A percentile compares a stretch with the other conserved stretches of the same genome.
These are phyloP conservation scores for Pestalotiopsis sp. DNA, from an alignment of 2,329 filamentous ascomycete species.

Conservation along the genomic window DNA sequence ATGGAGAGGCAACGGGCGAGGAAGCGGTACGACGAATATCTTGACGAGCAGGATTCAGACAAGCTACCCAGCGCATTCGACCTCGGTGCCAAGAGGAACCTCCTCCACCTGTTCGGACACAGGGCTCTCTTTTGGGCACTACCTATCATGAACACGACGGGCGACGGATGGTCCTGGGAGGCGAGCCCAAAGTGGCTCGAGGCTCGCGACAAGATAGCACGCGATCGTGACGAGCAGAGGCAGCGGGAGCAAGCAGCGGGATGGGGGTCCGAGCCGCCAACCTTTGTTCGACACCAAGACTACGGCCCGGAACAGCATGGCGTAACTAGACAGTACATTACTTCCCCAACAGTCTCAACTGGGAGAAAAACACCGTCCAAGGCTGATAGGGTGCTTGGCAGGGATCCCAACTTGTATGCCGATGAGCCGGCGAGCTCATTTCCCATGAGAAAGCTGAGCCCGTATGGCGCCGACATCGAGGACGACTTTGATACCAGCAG, in stretches of 20 bases:
- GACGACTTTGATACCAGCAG: slow-evolving; percentile 36
- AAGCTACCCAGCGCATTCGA: slow-evolving; percentile 94
- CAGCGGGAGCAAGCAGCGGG: slow-evolving; percentile 67
- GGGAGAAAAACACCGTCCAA: slow-evolving; percentile 50
- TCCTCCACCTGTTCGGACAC: slow-evolving; percentile 80
- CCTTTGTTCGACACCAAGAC: slow-evolving; percentile 20
- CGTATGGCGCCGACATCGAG: slow-evolving; percentile 43
- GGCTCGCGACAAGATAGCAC: slow-evolving; percentile 64
- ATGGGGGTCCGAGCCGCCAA: slow-evolving; percentile 54
- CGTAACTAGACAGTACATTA: slow-evolving; percentile 32
- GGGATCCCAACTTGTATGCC: slow-evolving; percentile 57
- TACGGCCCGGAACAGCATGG: slow-evolving; percentile 28
- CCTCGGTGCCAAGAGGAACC: slow-evolving; percentile 78
- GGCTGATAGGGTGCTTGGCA: slow-evolving; percentile 59
- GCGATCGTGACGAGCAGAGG: slow-evolving; percentile 61
- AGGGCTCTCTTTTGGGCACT: slow-evolving; percentile 74
- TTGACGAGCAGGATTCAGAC: slow-evolving; percentile 86
- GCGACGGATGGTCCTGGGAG: slow-evolving; percentile 95
- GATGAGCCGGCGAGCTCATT: slow-evolving; percentile 46
- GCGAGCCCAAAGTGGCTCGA: slow-evolving; percentile 77
- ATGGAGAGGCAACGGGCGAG: slow-evolving; percentile 56
- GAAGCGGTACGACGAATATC: slow-evolving; percentile 68
- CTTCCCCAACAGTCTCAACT: slow-evolving; percentile 18
- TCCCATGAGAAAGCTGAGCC: slow-evolving; percentile 49
- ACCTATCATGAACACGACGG: slow-evolving; percentile 81